A percentile compares a stretch with the other conserved stretches of the same genome.
These are phyloP conservation scores for Serendipita sp. DNA, from an alignment of 1,284 basidiomycete species.

Conservation along the genomic window DNA sequence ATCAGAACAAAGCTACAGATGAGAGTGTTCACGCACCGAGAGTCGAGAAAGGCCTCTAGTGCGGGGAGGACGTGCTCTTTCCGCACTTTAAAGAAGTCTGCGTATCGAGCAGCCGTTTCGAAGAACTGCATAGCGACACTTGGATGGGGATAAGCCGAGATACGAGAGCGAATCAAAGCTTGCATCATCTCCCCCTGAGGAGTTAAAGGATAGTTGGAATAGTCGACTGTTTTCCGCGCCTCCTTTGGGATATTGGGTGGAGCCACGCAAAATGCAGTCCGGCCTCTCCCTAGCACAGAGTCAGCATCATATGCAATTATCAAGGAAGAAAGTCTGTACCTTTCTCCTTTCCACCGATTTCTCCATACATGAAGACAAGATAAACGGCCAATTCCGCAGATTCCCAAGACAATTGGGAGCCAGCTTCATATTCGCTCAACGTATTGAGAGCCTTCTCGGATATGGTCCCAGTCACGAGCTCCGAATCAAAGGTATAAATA, in stretches of 20 bases:
- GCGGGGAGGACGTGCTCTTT: constrained; percentile 76
- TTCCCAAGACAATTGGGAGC: constrained; percentile 68
- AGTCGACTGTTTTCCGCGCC: constrained; percentile 55
- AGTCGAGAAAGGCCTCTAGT: constrained; percentile 79
- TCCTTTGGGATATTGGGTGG: constrained; percentile 48
- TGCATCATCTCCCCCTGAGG: constrained; percentile 82
- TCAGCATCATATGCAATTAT: neutral
- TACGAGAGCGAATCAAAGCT: constrained; percentile 69
- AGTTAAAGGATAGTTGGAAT: constrained; percentile 76
- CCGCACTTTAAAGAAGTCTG: constrained; percentile 90
- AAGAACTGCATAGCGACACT: constrained; percentile 89
- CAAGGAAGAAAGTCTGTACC: constrained; percentile 28
- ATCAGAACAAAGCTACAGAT: neutral
- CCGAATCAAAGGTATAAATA: constrained; percentile 65
- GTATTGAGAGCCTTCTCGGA: constrained; percentile 60
- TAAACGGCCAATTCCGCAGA: constrained; percentile 88
- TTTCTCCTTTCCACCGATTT: constrained; percentile 53
- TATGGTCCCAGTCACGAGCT: constrained; percentile 62
- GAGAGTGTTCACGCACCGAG: constrained; percentile 36
- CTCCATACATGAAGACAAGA: constrained; percentile 86
- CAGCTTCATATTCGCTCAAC: constrained; percentile 50
- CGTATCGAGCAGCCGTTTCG: constrained; percentile 83
- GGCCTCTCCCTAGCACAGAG: constrained; percentile 52
- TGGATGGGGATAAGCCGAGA: constrained; percentile 74
- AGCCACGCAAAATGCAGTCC: constrained; percentile 58